Percentiles rank a stretch among this genome's conserved stretches.
These are phyloP conservation scores for Davidsoniella eucalypti DNA, from an alignment of 2,329 filamentous ascomycete species.

Conservation along the genomic window DNA sequence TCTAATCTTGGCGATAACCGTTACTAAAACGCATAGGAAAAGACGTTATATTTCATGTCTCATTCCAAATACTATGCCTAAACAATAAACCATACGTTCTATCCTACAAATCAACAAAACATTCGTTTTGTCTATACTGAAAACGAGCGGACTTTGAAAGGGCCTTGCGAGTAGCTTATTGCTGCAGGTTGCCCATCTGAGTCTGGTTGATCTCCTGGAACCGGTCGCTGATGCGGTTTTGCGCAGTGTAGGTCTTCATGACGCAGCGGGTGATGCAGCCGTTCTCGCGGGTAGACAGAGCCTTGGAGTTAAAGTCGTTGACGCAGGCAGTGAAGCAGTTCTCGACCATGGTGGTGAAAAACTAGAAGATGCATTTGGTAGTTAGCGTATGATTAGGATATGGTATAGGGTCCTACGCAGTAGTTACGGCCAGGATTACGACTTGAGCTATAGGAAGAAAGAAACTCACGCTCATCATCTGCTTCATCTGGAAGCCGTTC, in stretches of 20 bases:
- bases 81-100: too few relatives aligned
- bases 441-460: not conserved
- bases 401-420: too few relatives aligned
- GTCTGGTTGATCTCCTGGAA: constrained; percentile 58
- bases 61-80: too few relatives aligned
- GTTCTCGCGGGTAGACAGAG: constrained; percentile 71
- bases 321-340: constrained; percentile 95
- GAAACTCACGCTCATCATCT: constrained; percentile 80
- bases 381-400: not conserved
- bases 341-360: constrained; percentile 55
- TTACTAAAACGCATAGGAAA: too few relatives aligned
- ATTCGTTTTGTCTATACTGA: not conserved
- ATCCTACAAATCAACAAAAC: too few relatives aligned
- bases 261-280: constrained; percentile 90
- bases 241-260: constrained; percentile 86
- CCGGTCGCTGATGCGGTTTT: constrained; percentile 76
- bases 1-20: too few relatives aligned
- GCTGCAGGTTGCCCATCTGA: constrained; percentile 32
- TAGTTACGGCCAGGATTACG: too few relatives aligned
- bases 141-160: not conserved
- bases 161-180: constrained; percentile 16
- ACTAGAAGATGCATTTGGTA: constrained; percentile 21
- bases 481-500: constrained; percentile 97
- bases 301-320: constrained; percentile 97
- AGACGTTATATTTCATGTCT: too few relatives aligned